A percentile compares a stretch with the other conserved stretches of the same genome.
Conservation (phyloP, 306 rosid species). For the Fagus sylvatica region DNA sequence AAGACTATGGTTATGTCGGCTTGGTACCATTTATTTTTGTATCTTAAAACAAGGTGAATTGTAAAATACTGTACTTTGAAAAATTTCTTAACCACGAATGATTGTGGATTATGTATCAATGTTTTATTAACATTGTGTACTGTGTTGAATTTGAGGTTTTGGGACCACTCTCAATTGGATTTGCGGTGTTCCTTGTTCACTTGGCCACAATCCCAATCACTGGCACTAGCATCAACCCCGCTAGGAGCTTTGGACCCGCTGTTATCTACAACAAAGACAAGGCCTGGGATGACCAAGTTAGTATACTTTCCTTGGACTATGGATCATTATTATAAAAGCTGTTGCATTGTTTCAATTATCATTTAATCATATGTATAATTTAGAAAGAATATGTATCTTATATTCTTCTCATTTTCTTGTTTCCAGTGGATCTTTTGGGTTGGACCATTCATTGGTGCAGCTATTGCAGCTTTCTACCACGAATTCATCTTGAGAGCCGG, state of each 20-base stretch:
- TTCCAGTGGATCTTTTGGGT: slow-evolving; percentile 95
- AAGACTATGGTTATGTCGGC: too few species aligned
- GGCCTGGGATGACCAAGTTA: slow-evolving; percentile 84
- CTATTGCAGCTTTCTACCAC: slow-evolving; percentile 93
- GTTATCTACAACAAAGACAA: slow-evolving; percentile 52
- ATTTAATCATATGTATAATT: too few species aligned
- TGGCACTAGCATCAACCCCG: slow-evolving; percentile 93
- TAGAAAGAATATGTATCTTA: too few species aligned
- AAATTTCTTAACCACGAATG: neutral
- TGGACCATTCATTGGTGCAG: slow-evolving; percentile 91
- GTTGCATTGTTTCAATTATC: neutral
- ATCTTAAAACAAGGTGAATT: too few species aligned
- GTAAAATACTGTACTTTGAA: too few species aligned
- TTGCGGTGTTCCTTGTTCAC: slow-evolving; percentile 95
- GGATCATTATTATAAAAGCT: neutral
- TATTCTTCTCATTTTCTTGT: slow-evolving; percentile 4
- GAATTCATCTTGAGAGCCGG: slow-evolving; percentile 90
- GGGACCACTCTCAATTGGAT: slow-evolving; percentile 98
- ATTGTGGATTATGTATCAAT: neutral
- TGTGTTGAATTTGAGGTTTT: slow-evolving; percentile 53
- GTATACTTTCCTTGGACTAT: slow-evolving; percentile 14
- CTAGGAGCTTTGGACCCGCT: slow-evolving; percentile 93
- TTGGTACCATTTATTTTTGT: too few species aligned
- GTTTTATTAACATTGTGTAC: slow-evolving; percentile 13
- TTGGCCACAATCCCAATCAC: slow-evolving; percentile 95